Evolutionary conservation across 1,139 yeast genomes (phyloP), one percentile per base, ranked within the genome.

Genomic region (Magnusiomyces suaveolens): DNA sequence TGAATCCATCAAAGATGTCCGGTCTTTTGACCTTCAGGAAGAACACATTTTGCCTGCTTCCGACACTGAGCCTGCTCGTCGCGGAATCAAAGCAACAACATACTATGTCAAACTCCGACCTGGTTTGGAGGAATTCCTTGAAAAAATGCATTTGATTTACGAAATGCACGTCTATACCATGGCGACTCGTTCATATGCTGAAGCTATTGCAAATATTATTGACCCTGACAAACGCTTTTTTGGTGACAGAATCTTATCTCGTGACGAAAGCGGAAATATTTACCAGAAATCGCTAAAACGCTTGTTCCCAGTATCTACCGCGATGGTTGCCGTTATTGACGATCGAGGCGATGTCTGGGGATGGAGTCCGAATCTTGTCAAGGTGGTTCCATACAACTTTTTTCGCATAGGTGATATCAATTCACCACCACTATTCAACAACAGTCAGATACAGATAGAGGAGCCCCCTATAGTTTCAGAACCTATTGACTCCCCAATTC

Each of bases 271-370:
- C 69, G 98, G 97, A 0, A 86, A 92, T 8, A 72, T 90, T 59
- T 84, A 95, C 2, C 96, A 87, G 63, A 94, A 94, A 66, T 87
- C 92, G 48, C 74, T 94, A 59, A 84, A 86, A 64, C 75, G 98
- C 58, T 73, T 94, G 52, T 94, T 94, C 66, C 99, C 98, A 0
- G 95, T 92, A 2, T 96, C 92, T 60, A 95, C 95, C 43, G 84
- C 95, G 18, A 87, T 92, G 96, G 98, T 92, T 48, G 95, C 88
- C 1, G 84, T 92, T 49, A 92, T 92, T 58, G 99, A 92, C 69
- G 99, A 92, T 67, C 79, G 99, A 67, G 98, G 97, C 2, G 99
- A 92, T 68, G 98, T 92, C 12, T 92, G 99, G 99, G 88, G 87
- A 66, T 92, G 98, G 98, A 87, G 89, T 60, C 83, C 86, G 26